Evolutionary conservation across 805 yeast species (phyloP).

Genomic region (Cyberlindnera veronae): DNA sequence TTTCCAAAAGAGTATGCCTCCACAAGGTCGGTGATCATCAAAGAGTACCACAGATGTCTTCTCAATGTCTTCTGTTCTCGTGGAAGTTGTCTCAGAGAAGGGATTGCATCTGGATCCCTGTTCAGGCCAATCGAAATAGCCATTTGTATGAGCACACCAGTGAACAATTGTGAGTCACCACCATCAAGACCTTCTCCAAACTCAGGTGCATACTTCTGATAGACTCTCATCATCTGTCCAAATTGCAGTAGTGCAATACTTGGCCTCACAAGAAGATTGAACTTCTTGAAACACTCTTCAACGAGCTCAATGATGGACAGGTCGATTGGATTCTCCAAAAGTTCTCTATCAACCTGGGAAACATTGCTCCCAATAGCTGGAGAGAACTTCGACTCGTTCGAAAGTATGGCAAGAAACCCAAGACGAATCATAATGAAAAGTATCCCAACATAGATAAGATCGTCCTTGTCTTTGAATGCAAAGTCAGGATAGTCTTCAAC

Average conservation of each 20-base stretch:
- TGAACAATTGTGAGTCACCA: slow-evolving; percentile 44
- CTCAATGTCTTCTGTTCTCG: slow-evolving; percentile 4
- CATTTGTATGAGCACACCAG: slow-evolving; percentile 48
- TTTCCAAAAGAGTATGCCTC: slow-evolving; percentile 12
- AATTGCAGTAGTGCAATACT: slow-evolving; percentile 47
- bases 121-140: slow-evolving; percentile 51
- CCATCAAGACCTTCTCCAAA: slow-evolving; percentile 53
- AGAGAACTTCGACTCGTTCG: not conserved
- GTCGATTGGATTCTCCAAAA: slow-evolving; percentile 4
- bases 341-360: not conserved
- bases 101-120: slow-evolving; percentile 45
- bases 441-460: slow-evolving; percentile 6
- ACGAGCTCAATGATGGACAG: slow-evolving; percentile 12
- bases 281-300: slow-evolving; percentile 14
- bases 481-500: slow-evolving; percentile 1
- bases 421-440: slow-evolving; percentile 3
- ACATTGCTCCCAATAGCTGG: not conserved
- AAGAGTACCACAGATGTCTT: slow-evolving; percentile 9
- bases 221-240: slow-evolving; percentile 44
- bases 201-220: slow-evolving; percentile 48
- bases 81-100: not conserved
- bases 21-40: slow-evolving; percentile 7
- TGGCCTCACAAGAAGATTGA: slow-evolving; percentile 9
- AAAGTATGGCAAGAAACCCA: slow-evolving; percentile 5
- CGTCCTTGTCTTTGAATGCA: not conserved